A percentile compares a stretch with the other conserved stretches of the same genome.
phyloP scores from a whole-genome alignment of 2,329 filamentous ascomycete genomes.

The Bipolaris bicolor region DNA sequence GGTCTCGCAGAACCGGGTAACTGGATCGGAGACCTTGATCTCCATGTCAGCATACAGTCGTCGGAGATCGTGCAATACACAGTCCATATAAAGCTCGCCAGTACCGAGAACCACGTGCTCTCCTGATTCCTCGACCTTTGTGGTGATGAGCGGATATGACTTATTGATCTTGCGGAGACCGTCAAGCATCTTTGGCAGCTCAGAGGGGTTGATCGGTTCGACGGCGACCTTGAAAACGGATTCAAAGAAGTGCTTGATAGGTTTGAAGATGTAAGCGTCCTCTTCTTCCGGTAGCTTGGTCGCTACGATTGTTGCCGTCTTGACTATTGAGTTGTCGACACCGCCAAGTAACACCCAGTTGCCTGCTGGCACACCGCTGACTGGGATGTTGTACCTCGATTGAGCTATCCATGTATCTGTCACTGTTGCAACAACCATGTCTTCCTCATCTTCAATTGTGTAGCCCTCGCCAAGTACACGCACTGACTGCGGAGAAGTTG shows the following conservation, averaged over 20 bases:
- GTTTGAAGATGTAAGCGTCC: slow-evolving; percentile 93
- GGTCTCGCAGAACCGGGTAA: slow-evolving; percentile 96
- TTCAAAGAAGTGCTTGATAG: slow-evolving; percentile 92
- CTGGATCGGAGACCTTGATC: slow-evolving; percentile 96
- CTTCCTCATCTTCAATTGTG: slow-evolving; percentile 95
- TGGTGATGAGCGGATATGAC: slow-evolving; percentile 92
- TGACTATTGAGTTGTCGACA: slow-evolving; percentile 97
- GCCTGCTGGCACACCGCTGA: slow-evolving; percentile 89
- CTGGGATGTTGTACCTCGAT: slow-evolving; percentile 89
- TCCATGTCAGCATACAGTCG: slow-evolving; percentile 98
- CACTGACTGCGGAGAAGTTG: slow-evolving; percentile 78
- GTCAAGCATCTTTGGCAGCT: slow-evolving; percentile 98
- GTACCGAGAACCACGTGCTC: slow-evolving; percentile 96
- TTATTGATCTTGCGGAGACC: slow-evolving; percentile 97
- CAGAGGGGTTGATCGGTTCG: slow-evolving; percentile 96
- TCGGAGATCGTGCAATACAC: slow-evolving; percentile 91
- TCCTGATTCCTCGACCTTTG: slow-evolving; percentile 96
- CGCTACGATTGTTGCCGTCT: slow-evolving; percentile 89
- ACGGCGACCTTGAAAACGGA: slow-evolving; percentile 98
- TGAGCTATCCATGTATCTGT: slow-evolving; percentile 88
- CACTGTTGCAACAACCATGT: slow-evolving; percentile 88
- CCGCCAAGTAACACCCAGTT: slow-evolving; percentile 92
- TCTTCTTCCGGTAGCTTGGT: slow-evolving; percentile 82
- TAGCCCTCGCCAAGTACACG: slow-evolving; percentile 94
- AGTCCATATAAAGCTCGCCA: slow-evolving; percentile 99